Percentiles rank a stretch among this genome's conserved stretches.
phyloP scores from a whole-genome alignment of 305 asterid species.

The Plantago coronopus region DNA sequence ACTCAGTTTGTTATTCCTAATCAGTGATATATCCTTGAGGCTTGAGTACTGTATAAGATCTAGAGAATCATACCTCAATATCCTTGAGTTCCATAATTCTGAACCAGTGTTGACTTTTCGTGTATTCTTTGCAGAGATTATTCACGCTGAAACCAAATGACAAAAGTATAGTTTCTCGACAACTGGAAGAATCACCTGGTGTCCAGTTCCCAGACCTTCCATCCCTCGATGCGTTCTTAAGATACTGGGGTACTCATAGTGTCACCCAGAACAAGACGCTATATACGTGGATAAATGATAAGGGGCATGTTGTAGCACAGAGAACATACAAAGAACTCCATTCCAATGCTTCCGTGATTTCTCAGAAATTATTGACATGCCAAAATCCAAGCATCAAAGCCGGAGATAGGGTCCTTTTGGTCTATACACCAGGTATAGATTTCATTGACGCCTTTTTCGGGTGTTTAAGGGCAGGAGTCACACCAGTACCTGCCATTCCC shows the following conservation, averaged over 20 bases:
- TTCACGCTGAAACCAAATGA: conserved; percentile 35
- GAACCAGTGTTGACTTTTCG: conserved; percentile 3
- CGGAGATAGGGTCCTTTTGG: conserved; percentile 59
- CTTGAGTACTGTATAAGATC: too few species aligned
- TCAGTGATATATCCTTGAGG: too few species aligned
- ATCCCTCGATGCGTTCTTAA: conserved; percentile 49
- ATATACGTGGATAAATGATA: conserved; percentile 65
- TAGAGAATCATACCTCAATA: too few species aligned
- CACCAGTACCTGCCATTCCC: conserved; percentile 67
- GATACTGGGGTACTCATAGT: conserved; percentile 55
- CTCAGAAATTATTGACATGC: conserved; percentile 37
- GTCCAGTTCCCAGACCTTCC: conserved; percentile 48
- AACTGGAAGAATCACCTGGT: conserved; percentile 37
- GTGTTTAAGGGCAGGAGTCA: conserved; percentile 54
- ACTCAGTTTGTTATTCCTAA: too few species aligned
- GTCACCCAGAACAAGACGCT: conserved; percentile 42
- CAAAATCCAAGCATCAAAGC: conserved; percentile 37
- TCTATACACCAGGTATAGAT: conserved; percentile 66
- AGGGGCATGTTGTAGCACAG: conserved; percentile 43
- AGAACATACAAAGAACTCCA: conserved; percentile 54
- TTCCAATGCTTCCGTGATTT: conserved; percentile 47
- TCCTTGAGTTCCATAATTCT: background rate
- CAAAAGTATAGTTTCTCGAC: conserved; percentile 22
- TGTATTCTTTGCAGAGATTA: conserved; percentile 37
- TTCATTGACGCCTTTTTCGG: conserved; percentile 75